Evolutionary conservation across 345 rosid species (phyloP), one percentile per base, ranked within the genome.

Genomic region (Lumnitzera racemosa): DNA sequence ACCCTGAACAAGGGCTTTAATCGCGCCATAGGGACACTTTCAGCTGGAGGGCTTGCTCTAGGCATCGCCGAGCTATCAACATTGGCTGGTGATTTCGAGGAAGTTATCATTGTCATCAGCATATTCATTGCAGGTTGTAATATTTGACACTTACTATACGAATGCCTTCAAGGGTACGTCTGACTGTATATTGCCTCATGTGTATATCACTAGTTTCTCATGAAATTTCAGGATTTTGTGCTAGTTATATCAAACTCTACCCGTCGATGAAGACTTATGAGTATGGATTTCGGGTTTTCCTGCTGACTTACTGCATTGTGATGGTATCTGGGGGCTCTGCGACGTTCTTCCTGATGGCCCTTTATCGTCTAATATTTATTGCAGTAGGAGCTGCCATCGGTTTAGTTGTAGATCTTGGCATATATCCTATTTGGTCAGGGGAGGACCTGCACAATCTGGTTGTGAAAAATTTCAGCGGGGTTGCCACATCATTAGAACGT

Each of bases 1-100:
- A 91, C 98, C 7, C 86, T 91, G 56, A 85, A 63, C 52, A 91
- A 88, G 70, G 98, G 98, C 36, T 88, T 91, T 67, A 88, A 91
- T 74, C 83, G 98, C 36, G 98, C 88, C 8, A 4, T 91, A 46
- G 98, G 98, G 15, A 91, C 98, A 55, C 49, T 91, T 10, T 82
- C 90, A n/a, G 98, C 96, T 11, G 98, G 90, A 55, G 82, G 77
- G 16, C 82, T 91, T 51, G 86, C 96, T 61, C 81, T 91, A 46
- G 91, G 91, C 60, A 76, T 88, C 9, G 91, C 97, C 0, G 86
- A 82, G 72, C 61, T 90, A 46, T 71, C 86, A 24, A 17, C 72
- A 15, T 50, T 55, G 29, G 67, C 79, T 0, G 89, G 89, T 61
- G 61, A 58, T 24, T 77, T 73, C 24, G 73, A 78, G 56, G 81